Base-by-base conservation (phyloP, 2,329 filamentous ascomycete species). In the Ascosphaera aggregata region DNA sequence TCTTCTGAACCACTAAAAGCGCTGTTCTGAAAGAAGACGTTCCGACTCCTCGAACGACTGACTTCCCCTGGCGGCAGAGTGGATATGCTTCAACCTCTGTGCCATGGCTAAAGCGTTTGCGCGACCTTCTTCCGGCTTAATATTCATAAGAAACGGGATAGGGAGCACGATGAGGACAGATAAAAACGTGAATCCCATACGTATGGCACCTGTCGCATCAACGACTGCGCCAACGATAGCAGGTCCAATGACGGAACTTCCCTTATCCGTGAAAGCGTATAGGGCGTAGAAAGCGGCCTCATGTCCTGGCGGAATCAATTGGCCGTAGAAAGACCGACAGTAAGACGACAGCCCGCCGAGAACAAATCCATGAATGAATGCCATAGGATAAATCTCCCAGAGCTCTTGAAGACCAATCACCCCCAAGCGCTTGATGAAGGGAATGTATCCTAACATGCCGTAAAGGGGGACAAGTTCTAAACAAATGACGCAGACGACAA, bases 211-310 rank as follows among this genome's bases (percentile, higher is more conserved):
- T 1, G 73, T 74, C 37, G 61, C 69, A 54, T 93, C 82, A 18
- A 86, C 86, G 42, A 94, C 86, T 19, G 73, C 70, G 0, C 84
- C 85, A 0, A 94, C 85, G 47, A 94, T 81, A 0, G 81, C 78
- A 0, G 85, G 85, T 0, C 85, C 85, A 51, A 94, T 91, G 1
- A 93, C 68, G 48, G 78, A 86, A 31, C 77, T 85, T 0, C 84
- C 84, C 56, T 94, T 94, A 54, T 94, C 85, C 1, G 85, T 94
- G 42, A 93, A 91, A 17, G 85, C 85, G 51, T 93, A 94, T 2
- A 94, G 63, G 0, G 85, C 85, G 53, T 89, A 94, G 52, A 94
- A 94, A 0, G 84, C 82, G 0, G 85, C 84, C 55, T 94, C 85
- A 18, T 74, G 85, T 2, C 85, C 85, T 0, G 81, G 80, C 0